phyloP scores from a whole-genome alignment of 2,329 filamentous ascomycete species.

The Hymenoscyphus occultus region DNA sequence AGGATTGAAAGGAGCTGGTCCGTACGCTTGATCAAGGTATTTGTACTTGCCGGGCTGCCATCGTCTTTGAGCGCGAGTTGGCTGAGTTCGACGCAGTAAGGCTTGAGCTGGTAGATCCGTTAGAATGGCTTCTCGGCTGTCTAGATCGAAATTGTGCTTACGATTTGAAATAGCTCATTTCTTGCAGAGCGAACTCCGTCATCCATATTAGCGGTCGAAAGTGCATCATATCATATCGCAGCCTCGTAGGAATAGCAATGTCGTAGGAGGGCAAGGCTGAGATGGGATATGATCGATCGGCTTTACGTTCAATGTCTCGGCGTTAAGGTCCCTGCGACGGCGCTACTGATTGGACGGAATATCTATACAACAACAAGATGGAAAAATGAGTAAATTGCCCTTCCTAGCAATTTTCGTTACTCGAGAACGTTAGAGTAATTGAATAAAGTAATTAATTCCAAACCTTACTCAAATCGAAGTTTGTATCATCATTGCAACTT shows the following conservation, averaged over 20 bases:
- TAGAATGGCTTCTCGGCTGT: slow-evolving; percentile 10
- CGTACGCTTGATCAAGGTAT: slow-evolving; percentile 46
- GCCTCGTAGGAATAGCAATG: background rate
- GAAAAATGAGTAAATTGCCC: no score
- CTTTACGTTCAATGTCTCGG: background rate
- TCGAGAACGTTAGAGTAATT: no score
- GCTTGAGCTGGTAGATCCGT: slow-evolving; percentile 53
- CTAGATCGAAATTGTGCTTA: slow-evolving; percentile 12
- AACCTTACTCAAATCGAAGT: no score
- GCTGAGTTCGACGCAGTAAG: slow-evolving; percentile 59
- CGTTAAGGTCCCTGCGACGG: background rate
- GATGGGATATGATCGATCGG: background rate
- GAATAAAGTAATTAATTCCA: no score
- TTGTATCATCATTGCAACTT: no score
- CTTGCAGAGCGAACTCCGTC: slow-evolving; percentile 28
- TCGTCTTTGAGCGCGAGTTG: slow-evolving; percentile 51
- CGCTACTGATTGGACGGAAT: no score
- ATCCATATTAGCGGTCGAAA: slow-evolving; percentile 28
- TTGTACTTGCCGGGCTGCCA: slow-evolving; percentile 42
- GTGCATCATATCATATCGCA: background rate
- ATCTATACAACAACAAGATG: no score
- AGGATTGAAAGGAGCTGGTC: slow-evolving; percentile 48
- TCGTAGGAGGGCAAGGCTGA: background rate
- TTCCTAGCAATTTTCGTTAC: no score
- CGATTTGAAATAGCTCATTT: slow-evolving; percentile 36